Evolutionary conservation across 495 filamentous ascomycete genomes (phyloP).

Genomic region (Trichoderma reesei): DNA sequence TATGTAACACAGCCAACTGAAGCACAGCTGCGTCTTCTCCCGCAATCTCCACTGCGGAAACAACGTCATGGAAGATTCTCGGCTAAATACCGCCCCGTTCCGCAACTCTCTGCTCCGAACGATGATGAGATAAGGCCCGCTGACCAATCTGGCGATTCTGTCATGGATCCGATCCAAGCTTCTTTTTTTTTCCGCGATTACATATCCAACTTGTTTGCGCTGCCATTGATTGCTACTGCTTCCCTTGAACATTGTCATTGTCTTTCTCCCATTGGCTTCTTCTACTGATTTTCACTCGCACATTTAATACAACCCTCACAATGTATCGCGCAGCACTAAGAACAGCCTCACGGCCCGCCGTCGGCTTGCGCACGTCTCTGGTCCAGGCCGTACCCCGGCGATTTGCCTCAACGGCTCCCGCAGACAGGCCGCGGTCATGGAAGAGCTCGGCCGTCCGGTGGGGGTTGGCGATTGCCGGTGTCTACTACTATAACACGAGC

Average conservation of each 20-base stretch:
- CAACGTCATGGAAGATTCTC: not conserved
- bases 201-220: not conserved
- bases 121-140: slow-evolving; percentile 15
- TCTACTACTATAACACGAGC: slow-evolving; percentile 92
- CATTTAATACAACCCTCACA: slow-evolving; percentile 14
- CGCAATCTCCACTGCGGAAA: not conserved
- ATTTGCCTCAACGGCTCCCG: slow-evolving; percentile 62
- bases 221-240: slow-evolving; percentile 8
- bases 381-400: slow-evolving; percentile 33
- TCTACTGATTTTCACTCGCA: not conserved
- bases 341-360: slow-evolving; percentile 4
- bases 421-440: slow-evolving; percentile 64
- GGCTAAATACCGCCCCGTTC: not conserved
- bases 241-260: slow-evolving; percentile 6
- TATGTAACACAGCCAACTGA: too few relatives aligned
- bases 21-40: too few relatives aligned
- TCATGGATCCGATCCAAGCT: not conserved
- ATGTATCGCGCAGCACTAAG: slow-evolving; percentile 53
- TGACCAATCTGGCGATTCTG: slow-evolving; percentile 16
- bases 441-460: slow-evolving; percentile 65
- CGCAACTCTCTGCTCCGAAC: not conserved
- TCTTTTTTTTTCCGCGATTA: slow-evolving; percentile 4
- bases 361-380: not conserved
- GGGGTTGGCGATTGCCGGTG: slow-evolving; percentile 62
- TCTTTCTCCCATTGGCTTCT: slow-evolving; percentile 13